phyloP scores from a whole-genome alignment of 805 yeast genomes.

The Nakazawaea wickerhamii region DNA sequence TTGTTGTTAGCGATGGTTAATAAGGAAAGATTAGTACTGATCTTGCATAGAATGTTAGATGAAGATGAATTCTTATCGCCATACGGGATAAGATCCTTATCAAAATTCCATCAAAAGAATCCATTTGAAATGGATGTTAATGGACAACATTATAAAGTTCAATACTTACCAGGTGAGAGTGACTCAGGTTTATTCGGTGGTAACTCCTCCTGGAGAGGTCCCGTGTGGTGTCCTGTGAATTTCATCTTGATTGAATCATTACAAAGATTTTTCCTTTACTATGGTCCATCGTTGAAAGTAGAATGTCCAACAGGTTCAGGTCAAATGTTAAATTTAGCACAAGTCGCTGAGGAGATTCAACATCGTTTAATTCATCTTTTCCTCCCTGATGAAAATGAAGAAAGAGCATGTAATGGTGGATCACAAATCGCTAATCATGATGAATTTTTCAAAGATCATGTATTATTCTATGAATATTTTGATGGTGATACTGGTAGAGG shows the following conservation, averaged over 20 bases:
- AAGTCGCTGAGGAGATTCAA: conserved; percentile 86
- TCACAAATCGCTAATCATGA: conserved; percentile 49
- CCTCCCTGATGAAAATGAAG: conserved; percentile 52
- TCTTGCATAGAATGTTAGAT: conserved; percentile 76
- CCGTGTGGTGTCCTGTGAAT: conserved; percentile 94
- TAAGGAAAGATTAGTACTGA: conserved; percentile 70
- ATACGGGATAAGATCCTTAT: conserved; percentile 83
- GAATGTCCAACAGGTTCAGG: conserved; percentile 89
- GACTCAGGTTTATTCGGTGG: conserved; percentile 95
- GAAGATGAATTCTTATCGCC: conserved; percentile 80
- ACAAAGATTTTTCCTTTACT: conserved; percentile 81
- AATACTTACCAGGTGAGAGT: conserved; percentile 82
- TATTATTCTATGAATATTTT: conserved; percentile 82
- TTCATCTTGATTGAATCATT: conserved; percentile 81
- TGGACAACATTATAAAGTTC: conserved; percentile 64
- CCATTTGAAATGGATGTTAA: conserved; percentile 83
- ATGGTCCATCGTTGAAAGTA: conserved; percentile 79
- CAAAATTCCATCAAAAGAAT: conserved; percentile 77
- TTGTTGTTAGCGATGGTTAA: conserved; percentile 73
- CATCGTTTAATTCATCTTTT: conserved; percentile 79
- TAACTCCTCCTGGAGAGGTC: conserved; percentile 96
- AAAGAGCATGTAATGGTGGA: conserved; percentile 76
- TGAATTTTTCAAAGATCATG: conserved; percentile 65
- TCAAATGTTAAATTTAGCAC: conserved; percentile 67
- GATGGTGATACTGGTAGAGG: conserved; percentile 96